Percentiles rank a stretch among this genome's conserved stretches.
phyloP scores from a whole-genome alignment of 768 basidiomycete species.

The Calocybe indica region DNA sequence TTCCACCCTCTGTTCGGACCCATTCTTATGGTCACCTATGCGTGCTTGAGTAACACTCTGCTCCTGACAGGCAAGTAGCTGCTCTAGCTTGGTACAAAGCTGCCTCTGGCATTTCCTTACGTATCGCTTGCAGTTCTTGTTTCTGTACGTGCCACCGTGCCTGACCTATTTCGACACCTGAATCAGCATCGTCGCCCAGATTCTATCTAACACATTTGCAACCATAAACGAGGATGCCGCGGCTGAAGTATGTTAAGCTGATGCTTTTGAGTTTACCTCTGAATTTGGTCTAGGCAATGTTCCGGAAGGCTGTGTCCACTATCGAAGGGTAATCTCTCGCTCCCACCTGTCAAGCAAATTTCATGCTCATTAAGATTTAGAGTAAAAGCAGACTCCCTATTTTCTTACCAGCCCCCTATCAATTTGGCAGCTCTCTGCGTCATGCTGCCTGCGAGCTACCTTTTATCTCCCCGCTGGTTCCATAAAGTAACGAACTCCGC shows the following conservation, averaged over 20 bases:
- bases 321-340: constrained; percentile 69
- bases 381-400: constrained; percentile 86
- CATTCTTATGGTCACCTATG: constrained; percentile 84
- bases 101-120: constrained; percentile 6
- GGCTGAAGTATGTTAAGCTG: constrained; percentile 60
- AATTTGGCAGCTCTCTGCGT: constrained; percentile 84
- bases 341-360: too few species aligned
- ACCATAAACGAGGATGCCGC: constrained; percentile 90
- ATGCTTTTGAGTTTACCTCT: not conserved
- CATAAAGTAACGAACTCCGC: constrained; percentile 63
- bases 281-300: constrained; percentile 67
- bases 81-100: not conserved
- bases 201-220: constrained; percentile 92
- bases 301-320: constrained; percentile 87
- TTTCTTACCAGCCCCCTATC: constrained; percentile 92
- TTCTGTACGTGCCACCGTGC: constrained; percentile 43
- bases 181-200: constrained; percentile 35
- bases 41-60: constrained; percentile 88
- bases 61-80: constrained; percentile 67
- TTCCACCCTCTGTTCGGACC: constrained; percentile 92
- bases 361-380: constrained; percentile 22
- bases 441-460: constrained; percentile 82
- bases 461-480: constrained; percentile 93
- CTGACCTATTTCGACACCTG: not conserved
- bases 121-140: constrained; percentile 51